Percentiles rank a stretch among this genome's conserved stretches.
These are phyloP conservation scores for Solanum gracilifrons DNA, from an alignment of 257 asterid species.

Conservation along the genomic window DNA sequence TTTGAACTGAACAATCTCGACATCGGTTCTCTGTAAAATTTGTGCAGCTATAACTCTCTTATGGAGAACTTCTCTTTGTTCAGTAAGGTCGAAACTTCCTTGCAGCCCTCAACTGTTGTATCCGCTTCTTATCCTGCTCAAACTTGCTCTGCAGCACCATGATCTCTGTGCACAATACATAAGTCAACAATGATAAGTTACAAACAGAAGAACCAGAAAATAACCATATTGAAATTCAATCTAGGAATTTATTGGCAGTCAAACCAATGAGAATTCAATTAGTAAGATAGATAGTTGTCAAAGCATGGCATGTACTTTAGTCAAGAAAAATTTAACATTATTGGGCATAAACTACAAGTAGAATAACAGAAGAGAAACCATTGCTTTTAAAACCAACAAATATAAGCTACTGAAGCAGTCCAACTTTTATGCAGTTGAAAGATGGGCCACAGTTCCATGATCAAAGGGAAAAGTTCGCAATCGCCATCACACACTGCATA, in stretches of 20 bases:
- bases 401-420: neutral
- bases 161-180: slow-evolving; percentile 40
- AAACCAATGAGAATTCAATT: neutral
- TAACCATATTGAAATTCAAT: neutral
- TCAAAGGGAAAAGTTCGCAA: neutral
- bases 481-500: neutral
- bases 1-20: neutral
- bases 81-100: slow-evolving; percentile 79
- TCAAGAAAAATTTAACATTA: neutral
- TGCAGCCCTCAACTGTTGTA: slow-evolving; percentile 81
- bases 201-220: neutral
- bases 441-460: neutral
- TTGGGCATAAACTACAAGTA: neutral
- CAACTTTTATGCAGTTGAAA: neutral
- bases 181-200: neutral
- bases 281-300: neutral
- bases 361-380: neutral
- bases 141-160: slow-evolving; percentile 85
- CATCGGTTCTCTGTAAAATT: neutral
- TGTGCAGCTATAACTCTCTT: neutral
- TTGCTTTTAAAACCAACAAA: neutral
- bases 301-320: neutral
- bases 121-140: slow-evolving; percentile 86
- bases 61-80: neutral
- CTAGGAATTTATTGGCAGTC: neutral